Evolutionary conservation across 371 early-diverging fungal species (phyloP), one percentile per base, ranked within the genome.

Genomic region (Mortierella sp.): DNA sequence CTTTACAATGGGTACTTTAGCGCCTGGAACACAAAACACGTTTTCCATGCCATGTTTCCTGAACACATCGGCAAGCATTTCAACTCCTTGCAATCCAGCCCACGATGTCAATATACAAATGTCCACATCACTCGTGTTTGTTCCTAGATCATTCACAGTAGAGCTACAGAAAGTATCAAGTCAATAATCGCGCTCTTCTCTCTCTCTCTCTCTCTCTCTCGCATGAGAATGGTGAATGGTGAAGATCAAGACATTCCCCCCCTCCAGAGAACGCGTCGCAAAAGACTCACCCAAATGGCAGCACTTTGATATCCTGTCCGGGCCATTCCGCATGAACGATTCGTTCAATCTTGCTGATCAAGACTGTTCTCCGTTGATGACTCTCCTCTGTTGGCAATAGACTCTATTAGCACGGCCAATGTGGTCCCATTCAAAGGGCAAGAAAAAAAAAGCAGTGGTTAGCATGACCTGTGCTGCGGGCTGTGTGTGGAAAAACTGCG

Each of bases 1-100:
- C 48, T 85, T 83, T 22, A 88, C 88, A 58, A 90, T 88, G 0
- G 90, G 90, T 2, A 90, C 88, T 64, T 88, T 88, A 13, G 90
- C 90, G 41, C 81, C 70, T 24, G 86, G 82, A 28, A 90, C 82
- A 52, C 82, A 82, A 24, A 71, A 72, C 17, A 88, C 80, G 22
- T 80, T 71, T 41, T 84, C 80, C 82, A 88, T 86, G 27, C 86
- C 87, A 60, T 82, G 88, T 84, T 79, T 76, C 17, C 67, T 63
- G 50, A 71, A 78, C 19, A 63, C 60, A 37, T 50, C 80, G 16
- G 84, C 86, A 12, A 86, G 55, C 51, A 78, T 74, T 45, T 80
- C 78, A 9, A 84, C 81, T 25, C 81, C 82, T 40, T 80, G 80
- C 25, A 85, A 71, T 13, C 83, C 82, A 49, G 79, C 66, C 83